phyloP scores from a whole-genome alignment of 345 rosid species.

The Populus euphratica region DNA sequence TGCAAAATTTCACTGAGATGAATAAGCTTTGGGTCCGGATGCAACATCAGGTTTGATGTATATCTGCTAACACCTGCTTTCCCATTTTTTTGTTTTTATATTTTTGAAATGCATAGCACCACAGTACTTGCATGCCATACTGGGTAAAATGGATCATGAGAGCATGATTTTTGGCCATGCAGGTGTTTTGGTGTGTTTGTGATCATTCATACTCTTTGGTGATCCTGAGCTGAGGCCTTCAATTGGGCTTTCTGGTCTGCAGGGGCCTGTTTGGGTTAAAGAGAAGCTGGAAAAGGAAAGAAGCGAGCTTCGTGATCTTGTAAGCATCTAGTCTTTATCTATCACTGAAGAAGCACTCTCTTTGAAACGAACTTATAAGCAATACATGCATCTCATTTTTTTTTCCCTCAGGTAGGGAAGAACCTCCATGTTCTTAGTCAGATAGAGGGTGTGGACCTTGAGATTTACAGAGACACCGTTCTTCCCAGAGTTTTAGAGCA shows the following conservation, averaged over 20 bases:
- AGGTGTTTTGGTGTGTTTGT: constrained; percentile 91
- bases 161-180: constrained; percentile 95
- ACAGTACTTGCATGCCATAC: constrained; percentile 56
- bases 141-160: constrained; percentile 59
- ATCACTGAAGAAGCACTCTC: constrained; percentile 13
- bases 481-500: constrained; percentile 97
- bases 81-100: constrained; percentile 27
- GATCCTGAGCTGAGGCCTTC: constrained; percentile 97
- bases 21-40: constrained; percentile 99
- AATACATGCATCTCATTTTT: background rate
- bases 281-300: constrained; percentile 97
- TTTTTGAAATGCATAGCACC: constrained; percentile 48
- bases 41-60: constrained; percentile 97
- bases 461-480: constrained; percentile 81
- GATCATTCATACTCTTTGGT: constrained; percentile 85
- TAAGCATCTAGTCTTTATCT: constrained; percentile 51
- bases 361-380: background rate
- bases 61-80: constrained; percentile 35
- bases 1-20: constrained; percentile 96
- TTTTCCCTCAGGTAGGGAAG: constrained; percentile 78
- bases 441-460: constrained; percentile 93
- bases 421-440: constrained; percentile 96
- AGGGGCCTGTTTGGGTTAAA: constrained; percentile 98
- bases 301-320: constrained; percentile 99
- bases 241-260: constrained; percentile 99